These are phyloP conservation scores for Suillus subluteus DNA, from an alignment of 768 basidiomycete genomes.

Conservation along the genomic window DNA sequence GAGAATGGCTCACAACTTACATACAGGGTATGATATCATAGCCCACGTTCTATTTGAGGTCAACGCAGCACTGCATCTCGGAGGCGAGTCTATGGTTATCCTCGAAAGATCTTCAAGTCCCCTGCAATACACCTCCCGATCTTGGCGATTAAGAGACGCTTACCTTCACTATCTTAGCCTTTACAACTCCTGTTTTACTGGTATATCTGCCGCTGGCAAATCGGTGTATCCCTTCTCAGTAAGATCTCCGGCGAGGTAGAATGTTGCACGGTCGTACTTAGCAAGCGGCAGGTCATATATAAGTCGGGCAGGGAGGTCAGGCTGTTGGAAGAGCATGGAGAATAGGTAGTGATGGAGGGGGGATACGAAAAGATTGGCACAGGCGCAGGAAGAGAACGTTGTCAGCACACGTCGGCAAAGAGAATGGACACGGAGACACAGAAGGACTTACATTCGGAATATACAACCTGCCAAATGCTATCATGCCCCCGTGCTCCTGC, in stretches of 20 bases:
- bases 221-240: slow-evolving; percentile 37
- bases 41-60: background rate
- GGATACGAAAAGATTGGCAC: background rate
- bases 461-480: slow-evolving; percentile 14
- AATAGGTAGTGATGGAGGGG: background rate
- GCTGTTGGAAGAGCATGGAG: slow-evolving; percentile 22
- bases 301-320: slow-evolving; percentile 39
- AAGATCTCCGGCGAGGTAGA: slow-evolving; percentile 28
- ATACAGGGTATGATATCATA: background rate
- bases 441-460: slow-evolving; percentile 11
- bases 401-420: background rate
- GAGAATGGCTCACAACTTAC: background rate
- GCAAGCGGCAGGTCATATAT: slow-evolving; percentile 30
- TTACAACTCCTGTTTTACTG: background rate
- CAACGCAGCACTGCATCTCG: background rate
- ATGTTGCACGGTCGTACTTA: slow-evolving; percentile 28
- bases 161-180: background rate
- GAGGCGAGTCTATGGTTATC: background rate
- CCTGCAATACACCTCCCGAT: background rate
- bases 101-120: background rate
- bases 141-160: background rate
- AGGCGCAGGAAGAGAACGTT: background rate
- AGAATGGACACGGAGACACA: background rate
- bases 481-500: slow-evolving; percentile 10
- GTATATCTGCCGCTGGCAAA: slow-evolving; percentile 28